These are phyloP conservation scores for Fraxinus cuspidata DNA, from an alignment of 257 asterid species.

Conservation along the genomic window DNA sequence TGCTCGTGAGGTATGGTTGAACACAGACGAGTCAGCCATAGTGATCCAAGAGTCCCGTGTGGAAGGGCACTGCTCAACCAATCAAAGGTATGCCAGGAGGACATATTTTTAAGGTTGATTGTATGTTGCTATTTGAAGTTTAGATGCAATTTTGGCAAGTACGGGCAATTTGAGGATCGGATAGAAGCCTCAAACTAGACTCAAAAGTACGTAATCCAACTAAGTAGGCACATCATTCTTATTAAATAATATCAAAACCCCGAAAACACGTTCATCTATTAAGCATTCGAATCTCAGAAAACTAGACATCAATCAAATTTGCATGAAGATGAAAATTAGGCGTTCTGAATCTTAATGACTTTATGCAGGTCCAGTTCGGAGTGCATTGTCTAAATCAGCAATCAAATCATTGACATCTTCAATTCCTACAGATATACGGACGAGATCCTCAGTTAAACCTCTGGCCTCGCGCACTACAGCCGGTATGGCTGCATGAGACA, in stretches of 20 bases:
- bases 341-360: background rate
- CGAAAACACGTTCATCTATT: background rate
- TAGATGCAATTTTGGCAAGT: no score
- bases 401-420: constrained; percentile 80
- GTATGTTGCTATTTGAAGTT: no score
- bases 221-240: background rate
- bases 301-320: background rate
- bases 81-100: no score
- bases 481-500: constrained; percentile 83
- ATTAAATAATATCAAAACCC: background rate
- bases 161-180: no score
- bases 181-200: no score
- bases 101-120: no score
- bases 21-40: no score
- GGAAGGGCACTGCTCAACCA: no score
- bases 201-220: no score
- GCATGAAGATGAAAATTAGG: background rate
- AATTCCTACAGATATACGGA: constrained; percentile 79
- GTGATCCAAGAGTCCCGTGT: no score
- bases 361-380: constrained; percentile 58
- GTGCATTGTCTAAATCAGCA: constrained; percentile 67
- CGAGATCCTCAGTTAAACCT: constrained; percentile 75
- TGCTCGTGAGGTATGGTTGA: no score
- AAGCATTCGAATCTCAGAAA: background rate
- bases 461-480: constrained; percentile 66